Percentiles rank a stretch among this genome's conserved stretches.
These are phyloP conservation scores for Bryoerythrophyllum caledonicum DNA, from an alignment of 225 moss, liverwort and hornwort genomes.

Conservation along the genomic window DNA sequence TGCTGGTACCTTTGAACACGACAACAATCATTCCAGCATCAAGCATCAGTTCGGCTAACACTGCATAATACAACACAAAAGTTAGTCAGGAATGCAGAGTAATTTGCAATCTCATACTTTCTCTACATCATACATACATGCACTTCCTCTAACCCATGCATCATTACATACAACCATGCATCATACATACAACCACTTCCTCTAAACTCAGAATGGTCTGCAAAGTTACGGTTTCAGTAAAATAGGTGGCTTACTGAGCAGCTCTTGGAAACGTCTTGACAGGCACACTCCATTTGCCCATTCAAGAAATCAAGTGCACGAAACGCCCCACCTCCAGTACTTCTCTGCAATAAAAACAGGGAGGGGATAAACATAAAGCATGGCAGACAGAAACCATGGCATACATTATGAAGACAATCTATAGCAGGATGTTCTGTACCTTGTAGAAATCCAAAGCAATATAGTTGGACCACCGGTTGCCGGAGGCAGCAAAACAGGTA, in stretches of 20 bases:
- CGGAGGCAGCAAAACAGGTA: slow-evolving; percentile 60
- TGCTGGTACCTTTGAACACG: background rate
- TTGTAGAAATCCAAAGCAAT: slow-evolving; percentile 83
- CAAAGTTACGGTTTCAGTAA: background rate
- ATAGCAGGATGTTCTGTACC: slow-evolving; percentile 29
- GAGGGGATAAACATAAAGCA: background rate
- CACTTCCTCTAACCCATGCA: background rate
- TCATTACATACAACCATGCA: no score
- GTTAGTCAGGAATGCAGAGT: no score
- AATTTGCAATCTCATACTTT: no score
- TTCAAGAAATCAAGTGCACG: slow-evolving; percentile 77
- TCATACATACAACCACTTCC: background rate
- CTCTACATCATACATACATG: no score
- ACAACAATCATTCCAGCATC: background rate
- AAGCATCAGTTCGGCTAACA: background rate
- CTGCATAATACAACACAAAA: slow-evolving; percentile 6
- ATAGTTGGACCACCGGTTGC: slow-evolving; percentile 81
- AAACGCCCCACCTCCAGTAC: slow-evolving; percentile 71
- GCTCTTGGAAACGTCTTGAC: slow-evolving; percentile 36
- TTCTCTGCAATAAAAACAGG: slow-evolving; percentile 66
- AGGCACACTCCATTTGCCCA: slow-evolving; percentile 66
- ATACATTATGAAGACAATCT: background rate
- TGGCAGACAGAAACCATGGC: background rate
- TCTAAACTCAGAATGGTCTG: no score
- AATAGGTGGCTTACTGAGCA: slow-evolving; percentile 23